phyloP scores from a whole-genome alignment of 2,329 filamentous ascomycete genomes.

The Alternaria brassicae region DNA sequence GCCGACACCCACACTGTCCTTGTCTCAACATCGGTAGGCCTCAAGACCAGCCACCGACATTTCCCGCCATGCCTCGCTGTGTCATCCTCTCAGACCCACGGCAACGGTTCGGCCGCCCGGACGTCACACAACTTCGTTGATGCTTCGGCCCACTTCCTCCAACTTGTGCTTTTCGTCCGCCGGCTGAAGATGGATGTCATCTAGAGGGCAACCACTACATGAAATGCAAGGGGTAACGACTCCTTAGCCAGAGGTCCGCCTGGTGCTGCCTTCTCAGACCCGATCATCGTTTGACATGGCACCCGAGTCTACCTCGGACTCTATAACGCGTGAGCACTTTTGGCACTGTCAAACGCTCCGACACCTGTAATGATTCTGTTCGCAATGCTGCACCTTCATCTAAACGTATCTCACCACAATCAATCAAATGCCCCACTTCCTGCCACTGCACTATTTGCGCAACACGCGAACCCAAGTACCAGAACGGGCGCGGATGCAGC shows the following conservation, averaged over 20 bases:
- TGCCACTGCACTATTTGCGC: constrained; percentile 32
- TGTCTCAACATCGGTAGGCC: constrained; percentile 33
- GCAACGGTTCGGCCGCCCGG: constrained; percentile 20
- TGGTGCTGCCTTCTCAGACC: neutral
- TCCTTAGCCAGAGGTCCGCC: neutral
- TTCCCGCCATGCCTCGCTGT: constrained; percentile 1
- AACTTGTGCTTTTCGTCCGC: constrained; percentile 15
- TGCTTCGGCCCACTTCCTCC: constrained; percentile 22
- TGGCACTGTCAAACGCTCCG: neutral
- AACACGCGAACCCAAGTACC: constrained; percentile 34
- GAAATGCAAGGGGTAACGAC: constrained; percentile 3
- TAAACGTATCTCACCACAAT: constrained; percentile 9
- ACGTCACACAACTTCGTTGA: constrained; percentile 21
- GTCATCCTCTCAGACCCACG: constrained; percentile 18
- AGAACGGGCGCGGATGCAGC: constrained; percentile 23
- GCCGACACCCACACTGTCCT: constrained; percentile 11
- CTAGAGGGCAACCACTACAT: constrained; percentile 9
- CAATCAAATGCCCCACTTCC: constrained; percentile 20
- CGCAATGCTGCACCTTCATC: constrained; percentile 5
- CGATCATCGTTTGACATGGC: neutral
- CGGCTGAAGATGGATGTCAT: constrained; percentile 18
- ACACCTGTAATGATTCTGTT: neutral
- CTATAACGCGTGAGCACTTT: neutral
- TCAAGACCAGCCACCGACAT: constrained; percentile 15
- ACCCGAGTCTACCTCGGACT: neutral